Evolutionary conservation across 805 yeast genomes (phyloP), one percentile per base, ranked within the genome.

Genomic region (Kuraishia cidri): DNA sequence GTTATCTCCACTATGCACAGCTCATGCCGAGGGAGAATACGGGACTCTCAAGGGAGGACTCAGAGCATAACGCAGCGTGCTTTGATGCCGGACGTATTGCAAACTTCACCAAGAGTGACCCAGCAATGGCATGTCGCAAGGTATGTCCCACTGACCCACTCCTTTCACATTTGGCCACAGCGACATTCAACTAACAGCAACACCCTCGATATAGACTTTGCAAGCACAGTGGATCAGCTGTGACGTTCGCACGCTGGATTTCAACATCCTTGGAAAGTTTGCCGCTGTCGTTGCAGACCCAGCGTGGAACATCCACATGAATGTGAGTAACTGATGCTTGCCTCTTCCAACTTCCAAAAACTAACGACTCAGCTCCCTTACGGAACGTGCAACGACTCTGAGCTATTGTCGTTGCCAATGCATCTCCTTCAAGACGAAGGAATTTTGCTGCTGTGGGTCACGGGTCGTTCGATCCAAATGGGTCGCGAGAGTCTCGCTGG

Each of bases 271-370:
- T 36, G 96, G 97, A 2, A 76, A 80, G 56, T 83, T 83, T 58
- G 87, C 79, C 25, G 86, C 79, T 3, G 75, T 88, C 9, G 72
- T 90, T 34, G 90, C 95, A 0, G 97, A 88, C 53, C 96, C 96
- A 3, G 92, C 96, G 6, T 88, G 97, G 97, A 88, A 86, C 42
- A 88, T 88, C 41, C 96, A 88, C 57, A 87, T 84, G 88, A 80
- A 82, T 35, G 48, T 60, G 24, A 32, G 46, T 44, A 14, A 3
- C 26, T 23, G 17, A 17, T 8, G 6, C 10, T 6, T 15, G 17
- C 11, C 11, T 26, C 14, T 18, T 22, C 24, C 9, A 5, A 16
- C 13, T 31, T n/a, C 22, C 11, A 11, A 26, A 13, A n/a, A 22
- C 35, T 29, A 14, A 29, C 27, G 16, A 15, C 11, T 12, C 17